Base-by-base conservation (phyloP, 106 monocot species). In the Alisma plantagoaquatica region DNA sequence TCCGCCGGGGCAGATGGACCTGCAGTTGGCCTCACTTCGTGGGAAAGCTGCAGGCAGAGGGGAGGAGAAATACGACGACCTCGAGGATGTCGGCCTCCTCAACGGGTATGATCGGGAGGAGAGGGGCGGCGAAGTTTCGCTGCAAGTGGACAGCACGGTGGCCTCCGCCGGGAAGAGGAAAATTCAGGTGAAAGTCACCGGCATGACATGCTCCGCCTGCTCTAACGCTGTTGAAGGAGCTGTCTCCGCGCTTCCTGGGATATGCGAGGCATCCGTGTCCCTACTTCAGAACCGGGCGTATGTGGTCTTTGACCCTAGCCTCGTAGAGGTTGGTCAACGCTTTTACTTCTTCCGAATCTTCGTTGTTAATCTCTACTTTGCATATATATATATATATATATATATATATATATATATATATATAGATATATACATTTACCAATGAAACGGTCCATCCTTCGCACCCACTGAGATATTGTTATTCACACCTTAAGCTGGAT, bases 201-300 rank as follows among this genome's bases (percentile, higher is more conserved):
- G 86, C n/a, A 86, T 86, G 86, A 86, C 80, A 8, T 86, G 86
- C 56, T 76, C 86, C 6, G 86, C 86, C 3, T 86, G 86, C 61
- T 74, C 86, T 21, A 64, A 26, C 25, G 54, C 86, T 31, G 80
- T 86, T 3, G 86, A 86, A 63, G 58, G 52, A 23, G 77, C 86
- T 14, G 60, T 77, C 25, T 15, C 50, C 29, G 43, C 48, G 5
- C 19, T 80, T 12, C 33, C 23, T 28, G 86, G 86, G 23, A 77
- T 86, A 19, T 24, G 56, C 8, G n/a, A 11, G 25, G 86, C 67
- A 24, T 45, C 80, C 30, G 86, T 86, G 27, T 81, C 86, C 1
- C 44, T 86, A 27, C 77, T 86, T 19, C 86, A 86, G 77, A 80
- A 81, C 60, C 56, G 51, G 45, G 86, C 86, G 17, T 53, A 44